Conservation (phyloP, 2,329 filamentous ascomycete genomes). For the Trichoderma sp. region DNA sequence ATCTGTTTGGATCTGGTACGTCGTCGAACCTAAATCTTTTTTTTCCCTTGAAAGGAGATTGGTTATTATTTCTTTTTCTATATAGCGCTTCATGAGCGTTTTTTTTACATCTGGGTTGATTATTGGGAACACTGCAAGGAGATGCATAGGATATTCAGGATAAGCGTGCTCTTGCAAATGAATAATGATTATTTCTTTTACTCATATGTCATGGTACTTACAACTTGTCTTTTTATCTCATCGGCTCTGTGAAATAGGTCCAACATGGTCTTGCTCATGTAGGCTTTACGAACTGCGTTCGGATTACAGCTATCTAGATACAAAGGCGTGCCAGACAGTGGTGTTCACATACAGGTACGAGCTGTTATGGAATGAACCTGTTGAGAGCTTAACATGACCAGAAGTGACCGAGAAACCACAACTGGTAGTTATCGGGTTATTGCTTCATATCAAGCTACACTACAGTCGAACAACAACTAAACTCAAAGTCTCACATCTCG, state of each 20-base stretch:
- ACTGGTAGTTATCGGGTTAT: neutral
- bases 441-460: neutral
- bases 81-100: neutral
- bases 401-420: neutral
- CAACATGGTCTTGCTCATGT: neutral
- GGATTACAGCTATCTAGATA: too few relatives aligned
- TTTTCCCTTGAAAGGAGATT: neutral
- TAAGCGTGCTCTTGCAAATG: neutral
- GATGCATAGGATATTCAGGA: neutral
- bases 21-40: neutral
- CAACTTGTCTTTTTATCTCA: neutral
- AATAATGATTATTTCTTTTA: neutral
- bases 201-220: neutral
- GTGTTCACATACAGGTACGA: neutral
- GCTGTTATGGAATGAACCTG: neutral
- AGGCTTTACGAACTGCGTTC: too few relatives aligned
- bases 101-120: neutral
- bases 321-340: neutral
- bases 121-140: neutral
- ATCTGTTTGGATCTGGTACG: constrained; percentile 60
- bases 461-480: neutral
- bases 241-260: neutral
- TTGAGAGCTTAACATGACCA: neutral
- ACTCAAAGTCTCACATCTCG: neutral
- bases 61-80: neutral